phyloP scores from a whole-genome alignment of 495 filamentous ascomycete species.

The Penicillium fimorum region DNA sequence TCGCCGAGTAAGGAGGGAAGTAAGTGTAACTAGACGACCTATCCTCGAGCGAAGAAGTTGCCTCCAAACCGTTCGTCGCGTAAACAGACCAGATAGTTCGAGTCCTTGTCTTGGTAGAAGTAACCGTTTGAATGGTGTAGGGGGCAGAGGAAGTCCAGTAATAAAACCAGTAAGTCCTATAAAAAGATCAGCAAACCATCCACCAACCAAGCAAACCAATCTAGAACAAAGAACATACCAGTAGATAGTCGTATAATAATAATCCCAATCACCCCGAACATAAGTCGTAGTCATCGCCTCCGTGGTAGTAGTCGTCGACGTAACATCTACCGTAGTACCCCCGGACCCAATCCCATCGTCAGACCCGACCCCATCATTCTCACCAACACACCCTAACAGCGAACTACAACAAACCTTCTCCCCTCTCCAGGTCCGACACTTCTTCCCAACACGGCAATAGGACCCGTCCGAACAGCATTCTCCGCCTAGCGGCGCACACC shows the following conservation, averaged over 20 bases:
- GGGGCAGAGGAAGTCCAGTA: slow-evolving; percentile 25
- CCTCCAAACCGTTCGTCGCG: slow-evolving; percentile 14
- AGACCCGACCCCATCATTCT: slow-evolving; percentile 7
- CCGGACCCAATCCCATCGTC: background rate
- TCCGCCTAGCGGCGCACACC: slow-evolving; percentile 17
- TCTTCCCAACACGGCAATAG: slow-evolving; percentile 21
- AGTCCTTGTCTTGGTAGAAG: slow-evolving; percentile 21
- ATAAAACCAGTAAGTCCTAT: slow-evolving; percentile 26
- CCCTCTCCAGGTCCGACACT: slow-evolving; percentile 16
- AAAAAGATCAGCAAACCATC: background rate
- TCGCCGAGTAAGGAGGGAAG: slow-evolving; percentile 19
- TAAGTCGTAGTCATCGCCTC: slow-evolving; percentile 6
- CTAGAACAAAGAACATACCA: slow-evolving; percentile 12
- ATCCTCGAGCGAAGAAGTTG: slow-evolving; percentile 7
- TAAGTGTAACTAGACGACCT: slow-evolving; percentile 5
- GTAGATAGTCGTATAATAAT: slow-evolving; percentile 24
- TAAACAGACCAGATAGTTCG: slow-evolving; percentile 20
- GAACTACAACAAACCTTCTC: slow-evolving; percentile 18
- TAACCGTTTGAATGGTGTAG: slow-evolving; percentile 21
- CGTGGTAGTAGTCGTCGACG: background rate
- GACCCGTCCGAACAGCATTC: slow-evolving; percentile 22
- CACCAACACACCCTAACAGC: slow-evolving; percentile 17
- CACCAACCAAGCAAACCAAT: background rate
- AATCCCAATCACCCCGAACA: slow-evolving; percentile 10
- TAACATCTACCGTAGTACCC: background rate